phyloP scores from a whole-genome alignment of 345 rosid species.

The Noccaea caerulescens region DNA sequence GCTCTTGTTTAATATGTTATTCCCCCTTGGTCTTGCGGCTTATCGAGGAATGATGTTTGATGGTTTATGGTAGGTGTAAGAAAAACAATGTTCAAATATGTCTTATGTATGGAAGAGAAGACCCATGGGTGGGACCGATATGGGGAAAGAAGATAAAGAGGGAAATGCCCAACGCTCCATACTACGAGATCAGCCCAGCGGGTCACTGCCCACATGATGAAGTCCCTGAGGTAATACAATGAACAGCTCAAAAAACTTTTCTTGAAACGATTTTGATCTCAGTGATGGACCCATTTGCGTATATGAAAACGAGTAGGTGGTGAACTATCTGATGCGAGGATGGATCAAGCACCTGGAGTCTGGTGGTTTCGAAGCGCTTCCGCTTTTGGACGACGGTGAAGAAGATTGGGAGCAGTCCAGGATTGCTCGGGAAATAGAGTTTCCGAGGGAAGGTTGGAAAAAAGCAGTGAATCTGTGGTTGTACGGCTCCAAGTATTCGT shows the following conservation, averaged over 20 bases:
- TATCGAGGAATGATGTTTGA: slow-evolving; percentile 12
- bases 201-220: slow-evolving; percentile 99
- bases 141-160: slow-evolving; percentile 84
- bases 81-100: slow-evolving; percentile 63
- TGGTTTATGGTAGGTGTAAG: slow-evolving; percentile 58
- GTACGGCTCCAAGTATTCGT: slow-evolving; percentile 54
- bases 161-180: slow-evolving; percentile 76
- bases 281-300: slow-evolving; percentile 15
- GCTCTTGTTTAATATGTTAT: slow-evolving; percentile 9
- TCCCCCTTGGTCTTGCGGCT: slow-evolving; percentile 2
- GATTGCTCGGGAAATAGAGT: slow-evolving; percentile 61
- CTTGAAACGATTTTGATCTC: not conserved
- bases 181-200: slow-evolving; percentile 95
- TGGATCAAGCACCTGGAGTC: slow-evolving; percentile 85
- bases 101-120: slow-evolving; percentile 92
- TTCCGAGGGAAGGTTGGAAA: slow-evolving; percentile 61
- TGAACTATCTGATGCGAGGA: slow-evolving; percentile 78
- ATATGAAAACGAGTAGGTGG: slow-evolving; percentile 58
- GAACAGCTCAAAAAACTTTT: not conserved
- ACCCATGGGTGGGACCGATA: slow-evolving; percentile 96
- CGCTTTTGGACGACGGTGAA: slow-evolving; percentile 58
- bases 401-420: slow-evolving; percentile 43
- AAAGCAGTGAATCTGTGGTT: slow-evolving; percentile 58
- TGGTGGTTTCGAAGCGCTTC: slow-evolving; percentile 56
- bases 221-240: slow-evolving; percentile 83